Evolutionary conservation across 2,329 filamentous ascomycete genomes (phyloP), one percentile per base, ranked within the genome.

Genomic region (Calonectria pseudoreteaudii): DNA sequence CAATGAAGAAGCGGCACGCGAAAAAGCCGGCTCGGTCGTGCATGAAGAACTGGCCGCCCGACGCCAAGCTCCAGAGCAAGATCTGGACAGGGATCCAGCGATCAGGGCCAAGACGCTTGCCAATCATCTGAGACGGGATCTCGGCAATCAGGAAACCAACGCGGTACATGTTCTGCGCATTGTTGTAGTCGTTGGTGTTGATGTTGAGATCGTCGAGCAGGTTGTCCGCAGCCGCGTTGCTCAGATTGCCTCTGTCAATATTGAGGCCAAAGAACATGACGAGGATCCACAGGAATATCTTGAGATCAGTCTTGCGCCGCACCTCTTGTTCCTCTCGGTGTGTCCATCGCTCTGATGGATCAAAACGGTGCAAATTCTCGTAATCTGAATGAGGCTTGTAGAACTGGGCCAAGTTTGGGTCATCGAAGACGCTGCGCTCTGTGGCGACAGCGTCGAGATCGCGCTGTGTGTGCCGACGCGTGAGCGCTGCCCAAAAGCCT

Each of bases 61-160:
- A 58, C 2, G 50, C 62, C 36, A 71, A 38, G n/a, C 68, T 71
- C 71, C 71, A 73, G n/a, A 66, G 36, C 5, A 73, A 52, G 64
- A 79, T 79, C 38, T 78, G 76, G 36, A 78, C 73, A 1, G 79
- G 79, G 41, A 81, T 80, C 83, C 84, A 85, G 4, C 81, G 78
- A 65, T 84, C 83, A 0, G 75, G 76, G 9, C 74, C 84, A 1
- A 85, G 75, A 78, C 87, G 88, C 80, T 93, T 93, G 53, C 86
- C 88, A 18, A 93, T 79, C 11, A 93, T 85, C 77, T 93, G 91
- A 0, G 90, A 92, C 0, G 91, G 91, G 2, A 93, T 82, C 77
- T 93, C 91, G 0, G 91, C 90, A 6, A 86, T 82, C 2, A 92
- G 81, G 75, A 92, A 92, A 0, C 86, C 86, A 5, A 90, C 80